A percentile compares a stretch with the other conserved stretches of the same genome.
Conservation (phyloP, 768 basidiomycete species). For the Kwoniella shandongensis region DNA sequence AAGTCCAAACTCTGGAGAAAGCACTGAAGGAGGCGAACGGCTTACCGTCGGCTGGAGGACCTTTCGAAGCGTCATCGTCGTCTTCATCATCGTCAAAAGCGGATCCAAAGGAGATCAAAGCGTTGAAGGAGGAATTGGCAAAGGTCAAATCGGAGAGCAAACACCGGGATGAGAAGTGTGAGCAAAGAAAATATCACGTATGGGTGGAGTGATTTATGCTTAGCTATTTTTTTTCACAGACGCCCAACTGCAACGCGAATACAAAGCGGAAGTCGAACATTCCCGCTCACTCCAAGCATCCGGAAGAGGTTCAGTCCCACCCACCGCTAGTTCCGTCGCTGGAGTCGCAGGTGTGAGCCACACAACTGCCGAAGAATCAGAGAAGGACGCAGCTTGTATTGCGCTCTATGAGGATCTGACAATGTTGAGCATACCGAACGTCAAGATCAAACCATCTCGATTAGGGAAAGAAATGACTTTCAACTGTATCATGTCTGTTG, state of each 20-base stretch:
- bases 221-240: slow-evolving; percentile 17
- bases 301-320: slow-evolving; percentile 2
- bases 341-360: slow-evolving; percentile 1
- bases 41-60: slow-evolving; percentile 5
- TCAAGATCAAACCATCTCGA: slow-evolving; percentile 59
- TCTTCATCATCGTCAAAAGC: slow-evolving; percentile 11
- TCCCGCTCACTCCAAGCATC: slow-evolving; percentile 31
- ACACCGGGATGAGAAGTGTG: slow-evolving; percentile 42
- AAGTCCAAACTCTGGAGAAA: slow-evolving; percentile 33
- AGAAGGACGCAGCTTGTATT: slow-evolving; percentile 64
- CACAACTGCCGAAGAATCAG: slow-evolving; percentile 46
- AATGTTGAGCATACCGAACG: slow-evolving; percentile 68
- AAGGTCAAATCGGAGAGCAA: slow-evolving; percentile 22
- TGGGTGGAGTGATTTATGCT: slow-evolving; percentile 1
- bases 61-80: slow-evolving; percentile 5
- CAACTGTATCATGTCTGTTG: slow-evolving; percentile 59
- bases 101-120: slow-evolving; percentile 43
- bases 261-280: slow-evolving; percentile 45
- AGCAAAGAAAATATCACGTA: too few species aligned
- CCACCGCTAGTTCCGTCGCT: slow-evolving; percentile 1
- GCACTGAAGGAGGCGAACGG: slow-evolving; percentile 12
- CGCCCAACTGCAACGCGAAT: slow-evolving; percentile 36
- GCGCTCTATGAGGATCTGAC: slow-evolving; percentile 83
- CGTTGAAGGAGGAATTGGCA: slow-evolving; percentile 37
- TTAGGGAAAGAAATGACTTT: slow-evolving; percentile 64